phyloP scores from a whole-genome alignment of 257 asterid genomes.

The Solanum habrochaites region DNA sequence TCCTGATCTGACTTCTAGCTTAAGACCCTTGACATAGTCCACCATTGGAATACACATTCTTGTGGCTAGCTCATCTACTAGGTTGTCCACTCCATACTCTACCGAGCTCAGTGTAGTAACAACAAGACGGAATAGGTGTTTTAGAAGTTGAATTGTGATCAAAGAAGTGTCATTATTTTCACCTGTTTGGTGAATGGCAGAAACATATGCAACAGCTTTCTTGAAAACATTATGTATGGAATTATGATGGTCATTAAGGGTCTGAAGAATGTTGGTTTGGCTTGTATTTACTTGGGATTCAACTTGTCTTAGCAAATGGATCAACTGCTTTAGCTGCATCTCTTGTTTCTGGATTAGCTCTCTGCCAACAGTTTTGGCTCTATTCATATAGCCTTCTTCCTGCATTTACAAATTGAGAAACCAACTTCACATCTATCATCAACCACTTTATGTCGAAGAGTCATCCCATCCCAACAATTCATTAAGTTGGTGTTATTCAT shows the following conservation, averaged over 20 bases:
- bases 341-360: conserved; percentile 53
- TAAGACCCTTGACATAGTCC: conserved; percentile 47
- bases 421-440: background rate
- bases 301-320: conserved; percentile 44
- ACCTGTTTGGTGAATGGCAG: conserved; percentile 30
- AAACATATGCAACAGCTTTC: conserved; percentile 40
- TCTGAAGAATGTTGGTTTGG: conserved; percentile 40
- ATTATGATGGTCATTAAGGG: conserved; percentile 33
- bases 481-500: background rate
- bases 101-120: conserved; percentile 51
- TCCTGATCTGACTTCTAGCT: conserved; percentile 44
- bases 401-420: conserved; percentile 6
- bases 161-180: conserved; percentile 19
- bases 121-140: conserved; percentile 30
- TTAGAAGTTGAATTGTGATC: conserved; percentile 36
- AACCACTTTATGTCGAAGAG: background rate
- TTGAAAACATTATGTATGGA: conserved; percentile 29
- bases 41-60: conserved; percentile 72
- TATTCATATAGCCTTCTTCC: conserved; percentile 28
- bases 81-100: conserved; percentile 50
- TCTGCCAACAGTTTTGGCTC: conserved; percentile 38
- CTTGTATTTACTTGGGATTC: conserved; percentile 60
- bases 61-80: conserved; percentile 38
- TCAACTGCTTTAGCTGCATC: conserved; percentile 40
- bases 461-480: background rate